Evolutionary conservation across 768 basidiomycete species (phyloP).

Genomic region (Psilocybe cubensis): DNA sequence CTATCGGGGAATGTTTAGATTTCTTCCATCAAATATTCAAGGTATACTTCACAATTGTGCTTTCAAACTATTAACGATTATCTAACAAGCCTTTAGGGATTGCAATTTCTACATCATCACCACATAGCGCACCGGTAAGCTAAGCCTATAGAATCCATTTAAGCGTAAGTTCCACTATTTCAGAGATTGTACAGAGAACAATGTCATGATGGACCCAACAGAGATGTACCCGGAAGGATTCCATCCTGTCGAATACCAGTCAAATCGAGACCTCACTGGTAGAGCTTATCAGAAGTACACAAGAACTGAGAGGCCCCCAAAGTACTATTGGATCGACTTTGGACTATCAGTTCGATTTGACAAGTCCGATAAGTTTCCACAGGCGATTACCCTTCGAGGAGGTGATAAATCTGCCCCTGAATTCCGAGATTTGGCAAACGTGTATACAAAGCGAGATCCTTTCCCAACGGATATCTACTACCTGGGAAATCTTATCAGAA

Average conservation of each 20-base stretch:
- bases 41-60: conserved; percentile 24
- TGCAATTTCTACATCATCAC: conserved; percentile 38
- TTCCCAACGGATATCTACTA: conserved; percentile 50
- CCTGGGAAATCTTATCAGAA: conserved; percentile 39
- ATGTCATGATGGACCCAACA: conserved; percentile 23
- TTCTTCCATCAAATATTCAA: conserved; percentile 35
- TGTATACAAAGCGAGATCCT: conserved; percentile 29
- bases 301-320: conserved; percentile 29
- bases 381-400: conserved; percentile 33
- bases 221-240: conserved; percentile 18
- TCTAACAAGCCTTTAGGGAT: conserved; percentile 30
- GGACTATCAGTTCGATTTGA: conserved; percentile 32
- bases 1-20: conserved; percentile 36
- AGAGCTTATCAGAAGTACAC: conserved; percentile 12
- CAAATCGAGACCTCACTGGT: conserved; percentile 22
- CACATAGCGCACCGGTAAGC: conserved; percentile 37
- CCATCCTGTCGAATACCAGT: conserved; percentile 17
- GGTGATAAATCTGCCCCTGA: conserved; percentile 46
- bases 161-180: neutral
- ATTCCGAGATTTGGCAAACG: conserved; percentile 8
- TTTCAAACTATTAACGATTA: neutral
- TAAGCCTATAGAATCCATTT: too few species aligned
- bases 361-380: conserved; percentile 24
- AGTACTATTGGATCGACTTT: conserved; percentile 43
- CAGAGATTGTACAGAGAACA: conserved; percentile 18